phyloP scores from a whole-genome alignment of 176 grass and related monocot species.

The Leersia perrieri region DNA sequence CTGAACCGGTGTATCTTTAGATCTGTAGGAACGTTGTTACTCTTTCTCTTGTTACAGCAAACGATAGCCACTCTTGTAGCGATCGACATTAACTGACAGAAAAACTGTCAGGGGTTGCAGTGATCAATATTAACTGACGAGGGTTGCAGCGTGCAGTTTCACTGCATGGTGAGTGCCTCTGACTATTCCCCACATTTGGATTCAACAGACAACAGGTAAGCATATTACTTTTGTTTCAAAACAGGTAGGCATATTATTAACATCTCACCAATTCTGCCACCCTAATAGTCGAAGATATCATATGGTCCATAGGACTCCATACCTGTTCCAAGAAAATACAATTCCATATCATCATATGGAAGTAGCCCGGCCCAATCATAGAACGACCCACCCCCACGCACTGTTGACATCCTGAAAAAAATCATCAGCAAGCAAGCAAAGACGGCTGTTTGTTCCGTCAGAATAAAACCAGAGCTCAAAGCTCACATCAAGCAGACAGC shows the following conservation, averaged over 20 bases:
- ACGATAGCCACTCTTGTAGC: neutral
- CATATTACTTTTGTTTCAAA: too few species aligned
- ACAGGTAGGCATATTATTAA: neutral
- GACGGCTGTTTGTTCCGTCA: constrained; percentile 2
- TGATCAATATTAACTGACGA: neutral
- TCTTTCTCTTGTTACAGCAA: neutral
- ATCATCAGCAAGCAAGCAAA: neutral
- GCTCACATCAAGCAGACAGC: neutral
- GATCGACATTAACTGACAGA: neutral
- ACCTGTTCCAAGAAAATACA: constrained; percentile 7
- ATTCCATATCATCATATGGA: neutral
- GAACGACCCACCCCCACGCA: neutral
- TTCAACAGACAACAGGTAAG: neutral
- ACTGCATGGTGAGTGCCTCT: neutral
- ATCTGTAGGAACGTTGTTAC: neutral
- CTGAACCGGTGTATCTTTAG: neutral
- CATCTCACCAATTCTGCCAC: neutral
- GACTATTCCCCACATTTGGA: neutral
- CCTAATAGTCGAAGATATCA: neutral
- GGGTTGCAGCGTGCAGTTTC: neutral
- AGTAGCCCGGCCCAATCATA: neutral
- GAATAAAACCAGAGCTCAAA: neutral
- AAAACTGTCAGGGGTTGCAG: neutral
- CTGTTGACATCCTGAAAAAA: too few species aligned
- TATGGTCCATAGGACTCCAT: constrained; percentile 12